Conservation (phyloP, 805 yeast genomes). For the Barnettozyma sucrosica region DNA sequence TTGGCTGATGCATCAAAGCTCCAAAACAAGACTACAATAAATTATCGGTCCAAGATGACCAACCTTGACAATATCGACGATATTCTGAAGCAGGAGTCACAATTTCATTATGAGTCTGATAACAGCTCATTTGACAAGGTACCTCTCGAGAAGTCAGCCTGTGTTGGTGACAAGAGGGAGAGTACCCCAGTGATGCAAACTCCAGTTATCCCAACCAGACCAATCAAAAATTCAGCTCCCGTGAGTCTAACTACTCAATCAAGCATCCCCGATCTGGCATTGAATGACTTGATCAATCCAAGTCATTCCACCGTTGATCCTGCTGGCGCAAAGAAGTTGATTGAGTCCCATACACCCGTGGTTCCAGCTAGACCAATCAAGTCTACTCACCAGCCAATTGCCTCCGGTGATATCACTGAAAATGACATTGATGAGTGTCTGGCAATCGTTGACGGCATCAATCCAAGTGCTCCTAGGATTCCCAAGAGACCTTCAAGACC, state of each 20-base stretch:
- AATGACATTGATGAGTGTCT: neutral
- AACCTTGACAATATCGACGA: conserved; percentile 4
- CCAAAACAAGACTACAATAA: neutral
- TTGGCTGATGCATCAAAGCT: too few species aligned
- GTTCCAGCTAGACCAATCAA: conserved; percentile 5
- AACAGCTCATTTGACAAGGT: conserved; percentile 1
- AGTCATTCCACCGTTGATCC: neutral
- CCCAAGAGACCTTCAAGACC: conserved; percentile 8
- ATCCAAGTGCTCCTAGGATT: conserved; percentile 1
- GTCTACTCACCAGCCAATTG: neutral
- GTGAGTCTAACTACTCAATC: conserved; percentile 1
- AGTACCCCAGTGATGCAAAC: conserved; percentile 1
- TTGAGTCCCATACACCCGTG: conserved; percentile 8
- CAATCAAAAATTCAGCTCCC: conserved; percentile 7
- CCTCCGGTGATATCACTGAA: neutral
- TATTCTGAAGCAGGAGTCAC: conserved; percentile 1
- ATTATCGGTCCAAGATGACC: neutral
- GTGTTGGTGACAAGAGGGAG: neutral
- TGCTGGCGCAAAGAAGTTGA: neutral
- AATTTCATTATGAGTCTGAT: conserved; percentile 2
- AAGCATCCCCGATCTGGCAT: neutral
- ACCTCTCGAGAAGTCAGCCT: neutral
- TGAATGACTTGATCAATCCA: too few species aligned
- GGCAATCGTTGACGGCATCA: neutral
- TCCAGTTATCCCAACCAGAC: conserved; percentile 22